Evolutionary conservation across 1,284 basidiomycete genomes (phyloP), one percentile per base, ranked within the genome.

Genomic region (Ganoderma leucocontextum): DNA sequence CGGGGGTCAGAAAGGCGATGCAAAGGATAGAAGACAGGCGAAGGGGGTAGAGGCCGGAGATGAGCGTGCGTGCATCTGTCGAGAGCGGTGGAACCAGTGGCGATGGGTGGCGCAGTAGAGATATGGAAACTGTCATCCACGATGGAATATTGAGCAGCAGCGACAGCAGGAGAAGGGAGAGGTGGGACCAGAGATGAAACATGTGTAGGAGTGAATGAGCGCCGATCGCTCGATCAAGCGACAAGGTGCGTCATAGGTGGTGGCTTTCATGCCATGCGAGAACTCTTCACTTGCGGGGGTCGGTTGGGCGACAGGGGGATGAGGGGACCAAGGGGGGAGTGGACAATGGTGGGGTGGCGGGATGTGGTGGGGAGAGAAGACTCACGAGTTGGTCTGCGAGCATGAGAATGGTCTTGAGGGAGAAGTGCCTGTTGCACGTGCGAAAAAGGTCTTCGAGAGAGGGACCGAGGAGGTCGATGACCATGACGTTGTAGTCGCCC

Each of bases 401-500:
- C 66, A 97, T 87, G 22, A 98, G 86, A 19, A 97, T 95, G 1
- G 96, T 98, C 86, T 97, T 98, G 78, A 98, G 86, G 5, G 90
- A 91, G 80, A 98, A 98, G 76, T 94, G 92, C 68, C 94, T 89
- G 83, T 96, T 96, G 84, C 96, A 98, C 81, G 95, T 93, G 82
- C 96, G 95, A 89, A 98, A 98, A 64, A 97, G 87, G 80, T 98
- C 96, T 79, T 98, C 96, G 67, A 98, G 86, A 10, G 93, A 95
- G 5, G 96, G 95, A 0, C 96, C 96, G 65, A 98, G 89, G 53
- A 98, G 88, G 85, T 98, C 97, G 77, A 98, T 91, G 76, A 98
- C 95, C 95, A 98, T 95, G 74, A 97, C 95, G 76, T 98, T 97
- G 85, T 96, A 98, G 83, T 97, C 95, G 75, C 96, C 96, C 78